phyloP scores from a whole-genome alignment of 2,329 filamentous ascomycete genomes.

The Orbilia brochopaga region DNA sequence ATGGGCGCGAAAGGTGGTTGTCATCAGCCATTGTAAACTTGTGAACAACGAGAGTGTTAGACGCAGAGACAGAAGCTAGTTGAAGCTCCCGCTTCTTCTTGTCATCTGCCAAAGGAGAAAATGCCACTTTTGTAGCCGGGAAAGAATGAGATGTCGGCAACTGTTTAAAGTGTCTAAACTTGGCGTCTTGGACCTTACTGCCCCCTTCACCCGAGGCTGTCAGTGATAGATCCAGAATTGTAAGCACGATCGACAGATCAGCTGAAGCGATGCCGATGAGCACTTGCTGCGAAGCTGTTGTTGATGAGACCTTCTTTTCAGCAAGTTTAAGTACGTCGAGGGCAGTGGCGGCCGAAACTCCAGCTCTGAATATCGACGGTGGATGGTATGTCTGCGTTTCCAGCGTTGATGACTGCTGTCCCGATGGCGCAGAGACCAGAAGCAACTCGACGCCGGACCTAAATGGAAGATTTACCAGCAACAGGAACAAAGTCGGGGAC shows the following conservation, averaged over 20 bases:
- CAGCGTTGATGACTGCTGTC: slow-evolving; percentile 21
- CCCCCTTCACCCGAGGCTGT: slow-evolving; percentile 12
- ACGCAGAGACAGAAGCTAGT: slow-evolving; percentile 41
- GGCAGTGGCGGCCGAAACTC: slow-evolving; percentile 40
- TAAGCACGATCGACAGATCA: slow-evolving; percentile 42
- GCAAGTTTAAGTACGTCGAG: slow-evolving; percentile 30
- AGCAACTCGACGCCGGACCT: slow-evolving; percentile 52
- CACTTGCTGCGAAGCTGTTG: slow-evolving; percentile 31
- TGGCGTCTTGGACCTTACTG: slow-evolving; percentile 42
- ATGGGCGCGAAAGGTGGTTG: slow-evolving; percentile 29
- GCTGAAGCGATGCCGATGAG: slow-evolving; percentile 39
- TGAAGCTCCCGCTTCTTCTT: slow-evolving; percentile 36
- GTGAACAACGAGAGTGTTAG: slow-evolving; percentile 39
- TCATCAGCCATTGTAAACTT: slow-evolving; percentile 33
- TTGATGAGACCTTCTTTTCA: slow-evolving; percentile 24
- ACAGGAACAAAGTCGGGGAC: slow-evolving; percentile 43
- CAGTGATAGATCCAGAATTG: slow-evolving; percentile 28
- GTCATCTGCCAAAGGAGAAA: slow-evolving; percentile 29
- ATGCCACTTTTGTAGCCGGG: slow-evolving; percentile 43
- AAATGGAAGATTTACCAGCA: slow-evolving; percentile 51
- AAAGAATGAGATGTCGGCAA: slow-evolving; percentile 36
- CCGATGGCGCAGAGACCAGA: slow-evolving; percentile 15
- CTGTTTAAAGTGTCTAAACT: slow-evolving; percentile 46
- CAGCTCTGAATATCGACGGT: slow-evolving; percentile 31
- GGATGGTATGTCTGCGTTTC: slow-evolving; percentile 43